Evolutionary conservation across 345 rosid species (phyloP).

Genomic region (Limnanthes douglasii): DNA sequence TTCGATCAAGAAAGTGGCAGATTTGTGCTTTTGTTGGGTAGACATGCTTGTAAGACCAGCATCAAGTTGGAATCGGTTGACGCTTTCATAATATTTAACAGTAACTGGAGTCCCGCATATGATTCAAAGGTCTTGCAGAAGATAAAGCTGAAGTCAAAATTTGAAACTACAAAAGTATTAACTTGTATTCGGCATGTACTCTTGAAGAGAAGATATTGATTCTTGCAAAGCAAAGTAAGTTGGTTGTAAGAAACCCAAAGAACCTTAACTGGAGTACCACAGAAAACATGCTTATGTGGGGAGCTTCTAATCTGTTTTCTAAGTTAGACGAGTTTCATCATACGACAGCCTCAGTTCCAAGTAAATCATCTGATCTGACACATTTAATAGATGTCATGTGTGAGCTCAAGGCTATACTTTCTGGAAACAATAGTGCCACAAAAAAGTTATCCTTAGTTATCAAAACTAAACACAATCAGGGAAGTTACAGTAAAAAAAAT

Average conservation of each 20-base stretch:
- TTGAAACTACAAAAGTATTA: constrained; percentile 52
- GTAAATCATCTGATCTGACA: constrained; percentile 16
- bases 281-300: constrained; percentile 76
- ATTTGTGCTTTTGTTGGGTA: constrained; percentile 74
- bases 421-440: constrained; percentile 21
- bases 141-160: constrained; percentile 45
- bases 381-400: constrained; percentile 23
- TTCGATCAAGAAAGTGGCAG: constrained; percentile 58
- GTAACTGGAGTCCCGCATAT: constrained; percentile 63
- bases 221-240: constrained; percentile 43
- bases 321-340: constrained; percentile 53
- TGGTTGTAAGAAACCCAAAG: constrained; percentile 30
- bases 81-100: constrained; percentile 55
- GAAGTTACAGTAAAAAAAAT: constrained; percentile 25
- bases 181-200: constrained; percentile 58
- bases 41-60: constrained; percentile 59
- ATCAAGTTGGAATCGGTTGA: constrained; percentile 62
- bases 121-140: constrained; percentile 61
- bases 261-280: constrained; percentile 18
- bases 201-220: constrained; percentile 69
- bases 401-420: constrained; percentile 38
- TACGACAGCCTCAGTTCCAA: constrained; percentile 11
- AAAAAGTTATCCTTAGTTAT: constrained; percentile 24
- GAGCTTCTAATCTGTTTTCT: constrained; percentile 46
- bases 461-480: constrained; percentile 41